phyloP scores from a whole-genome alignment of 148 eudicot species.

The Persicaria tinctoria region DNA sequence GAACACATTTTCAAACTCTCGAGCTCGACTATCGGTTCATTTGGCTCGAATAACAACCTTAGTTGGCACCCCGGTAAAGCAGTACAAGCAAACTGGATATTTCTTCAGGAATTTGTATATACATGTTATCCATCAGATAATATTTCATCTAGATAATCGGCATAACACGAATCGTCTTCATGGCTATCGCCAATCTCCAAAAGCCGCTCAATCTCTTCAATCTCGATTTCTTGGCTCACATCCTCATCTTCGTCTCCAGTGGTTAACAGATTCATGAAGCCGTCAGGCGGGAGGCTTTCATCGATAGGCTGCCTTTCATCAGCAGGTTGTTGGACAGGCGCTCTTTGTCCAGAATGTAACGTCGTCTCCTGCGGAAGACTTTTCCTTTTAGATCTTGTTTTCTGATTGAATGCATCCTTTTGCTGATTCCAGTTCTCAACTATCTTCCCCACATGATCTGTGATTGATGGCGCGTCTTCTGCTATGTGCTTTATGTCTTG shows the following conservation, averaged over 20 bases:
- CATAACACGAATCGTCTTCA: conserved; percentile 20
- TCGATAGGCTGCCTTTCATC: not conserved
- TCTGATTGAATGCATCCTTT: conserved; percentile 45
- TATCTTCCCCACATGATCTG: conserved; percentile 45
- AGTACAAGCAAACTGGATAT: too few relatives aligned
- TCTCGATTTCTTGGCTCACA: not conserved
- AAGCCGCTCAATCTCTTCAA: not conserved
- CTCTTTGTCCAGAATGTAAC: not conserved
- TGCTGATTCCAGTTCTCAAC: conserved; percentile 48
- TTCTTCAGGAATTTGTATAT: not conserved
- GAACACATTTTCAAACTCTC: too few relatives aligned
- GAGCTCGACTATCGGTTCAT: too few relatives aligned
- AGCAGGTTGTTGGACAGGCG: not conserved
- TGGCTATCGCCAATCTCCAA: not conserved
- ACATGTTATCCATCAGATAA: conserved; percentile 2
- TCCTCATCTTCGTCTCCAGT: not conserved
- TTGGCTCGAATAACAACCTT: too few relatives aligned
- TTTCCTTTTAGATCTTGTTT: not conserved
- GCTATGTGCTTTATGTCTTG: conserved; percentile 62
- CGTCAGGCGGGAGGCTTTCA: not conserved
- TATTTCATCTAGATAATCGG: conserved; percentile 17
- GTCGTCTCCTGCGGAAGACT: not conserved
- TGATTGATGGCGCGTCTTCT: conserved; percentile 36
- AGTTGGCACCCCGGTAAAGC: too few relatives aligned
- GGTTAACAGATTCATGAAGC: conserved; percentile 6